Percentiles rank a stretch among this genome's conserved stretches.
Conservation (phyloP, 176 grass and related monocot species). For the Alloteropsis semialata region DNA sequence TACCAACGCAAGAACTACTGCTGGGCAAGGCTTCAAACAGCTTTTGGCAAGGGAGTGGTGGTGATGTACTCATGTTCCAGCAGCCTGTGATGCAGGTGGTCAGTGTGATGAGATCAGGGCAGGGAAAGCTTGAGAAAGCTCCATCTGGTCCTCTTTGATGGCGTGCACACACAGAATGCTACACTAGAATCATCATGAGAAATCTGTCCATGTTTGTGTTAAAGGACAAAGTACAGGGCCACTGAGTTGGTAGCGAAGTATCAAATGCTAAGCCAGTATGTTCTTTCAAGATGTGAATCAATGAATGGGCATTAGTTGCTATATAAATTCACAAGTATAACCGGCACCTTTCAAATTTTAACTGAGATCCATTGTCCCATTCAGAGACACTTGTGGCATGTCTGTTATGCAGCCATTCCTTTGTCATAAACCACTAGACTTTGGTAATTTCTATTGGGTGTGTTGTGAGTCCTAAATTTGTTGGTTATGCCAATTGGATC, state of each 20-base stretch:
- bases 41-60: too few relatives aligned
- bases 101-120: too few relatives aligned
- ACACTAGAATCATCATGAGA: background rate
- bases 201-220: background rate
- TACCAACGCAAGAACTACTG: too few relatives aligned
- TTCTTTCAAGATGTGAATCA: constrained; percentile 3
- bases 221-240: background rate
- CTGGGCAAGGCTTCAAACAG: too few relatives aligned
- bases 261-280: background rate
- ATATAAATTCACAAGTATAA: background rate
- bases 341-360: background rate
- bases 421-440: background rate
- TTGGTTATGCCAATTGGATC: background rate
- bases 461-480: background rate
- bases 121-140: too few relatives aligned
- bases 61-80: too few relatives aligned
- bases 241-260: background rate
- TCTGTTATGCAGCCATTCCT: background rate
- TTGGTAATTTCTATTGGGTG: background rate
- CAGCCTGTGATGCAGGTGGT: too few relatives aligned
- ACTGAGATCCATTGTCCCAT: background rate
- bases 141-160: too few relatives aligned
- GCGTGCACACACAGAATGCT: too few relatives aligned
- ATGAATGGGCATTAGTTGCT: background rate
- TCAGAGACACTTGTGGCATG: background rate